Evolutionary conservation across 257 asterid species (phyloP), one percentile per base, ranked within the genome.

Genomic region (Salvia miltiorrhiza): DNA sequence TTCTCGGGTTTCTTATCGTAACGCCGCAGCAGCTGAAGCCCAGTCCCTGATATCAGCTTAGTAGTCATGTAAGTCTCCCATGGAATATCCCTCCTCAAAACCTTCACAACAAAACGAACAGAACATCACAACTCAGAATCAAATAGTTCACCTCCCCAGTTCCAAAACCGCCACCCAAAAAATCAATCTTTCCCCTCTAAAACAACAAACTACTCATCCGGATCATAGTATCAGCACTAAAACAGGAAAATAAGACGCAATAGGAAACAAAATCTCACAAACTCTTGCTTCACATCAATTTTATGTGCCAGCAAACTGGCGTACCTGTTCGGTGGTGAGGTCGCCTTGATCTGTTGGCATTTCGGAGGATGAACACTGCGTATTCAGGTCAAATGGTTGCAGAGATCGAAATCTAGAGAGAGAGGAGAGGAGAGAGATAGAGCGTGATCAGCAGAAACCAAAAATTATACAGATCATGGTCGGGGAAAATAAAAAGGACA

Each of bases 31-130:
- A 90, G 87, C 85, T 93, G 96, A 77, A 93, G 94, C 56, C 88
- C 93, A 10, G 97, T 87, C 50, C 93, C 96, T 1, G 88, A 72
- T 48, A 93, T 90, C 87, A 90, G 77, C 86, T 93, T 90, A 32
- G 94, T 85, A 41, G 96, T 82, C 90, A 86, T 82, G 82, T 93
- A 90, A 30, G 96, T 87, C 74, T 93, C 97, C 99, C 99, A 93
- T 59, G 92, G 97, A 64, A 93, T 93, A 80, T 93, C 95, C 82
- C 96, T 84, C 83, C 78, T 77, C 87, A 92, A 57, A 67, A 79
- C 78, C 83, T 75, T 72, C 44, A 67, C 9, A 76, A 63, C 72
- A 43, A 40, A 60, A 20, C 63, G 41, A 67, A 72, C 44, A 57
- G 11, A 49, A 37, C 8, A 69, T 39, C 65, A 35, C 32, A 24